Evolutionary conservation across 805 yeast species (phyloP).

Genomic region (Candida oleophila): DNA sequence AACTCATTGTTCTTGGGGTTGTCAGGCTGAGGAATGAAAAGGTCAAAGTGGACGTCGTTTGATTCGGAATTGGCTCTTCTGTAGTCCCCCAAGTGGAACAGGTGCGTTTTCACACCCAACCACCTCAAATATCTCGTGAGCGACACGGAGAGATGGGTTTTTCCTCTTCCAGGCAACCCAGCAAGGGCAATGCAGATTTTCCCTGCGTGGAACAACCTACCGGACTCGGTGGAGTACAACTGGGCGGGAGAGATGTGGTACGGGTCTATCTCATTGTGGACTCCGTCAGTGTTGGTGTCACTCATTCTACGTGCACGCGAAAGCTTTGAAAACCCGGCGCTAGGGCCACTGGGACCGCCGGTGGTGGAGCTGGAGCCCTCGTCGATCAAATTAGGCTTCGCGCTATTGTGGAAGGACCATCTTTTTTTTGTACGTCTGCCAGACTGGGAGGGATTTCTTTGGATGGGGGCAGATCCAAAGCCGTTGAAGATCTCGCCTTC

Average conservation of each 20-base stretch:
- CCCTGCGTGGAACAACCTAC: conserved; percentile 93
- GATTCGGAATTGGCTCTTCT: conserved; percentile 58
- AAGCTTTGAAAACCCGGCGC: not conserved
- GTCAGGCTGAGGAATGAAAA: conserved; percentile 57
- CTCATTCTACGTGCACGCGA: conserved; percentile 28
- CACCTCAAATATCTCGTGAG: conserved; percentile 90
- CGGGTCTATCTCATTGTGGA: conserved; percentile 62
- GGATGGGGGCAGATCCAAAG: conserved; percentile 35
- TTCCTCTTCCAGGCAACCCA: conserved; percentile 95
- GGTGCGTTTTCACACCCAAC: conserved; percentile 92
- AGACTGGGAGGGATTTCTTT: conserved; percentile 22
- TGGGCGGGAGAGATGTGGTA: conserved; percentile 86
- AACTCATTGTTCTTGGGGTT: conserved; percentile 43
- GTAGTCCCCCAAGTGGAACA: conserved; percentile 90
- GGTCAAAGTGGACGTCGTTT: conserved; percentile 60
- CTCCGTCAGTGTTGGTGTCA: conserved; percentile 51
- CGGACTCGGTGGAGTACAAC: conserved; percentile 87
- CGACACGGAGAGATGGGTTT: conserved; percentile 89
- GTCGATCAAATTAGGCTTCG: conserved; percentile 34
- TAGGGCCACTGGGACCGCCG: not conserved
- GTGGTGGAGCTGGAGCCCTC: not conserved
- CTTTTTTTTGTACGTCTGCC: conserved; percentile 38
- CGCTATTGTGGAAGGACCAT: conserved; percentile 42
- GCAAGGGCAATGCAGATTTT: conserved; percentile 83
- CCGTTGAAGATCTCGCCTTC: conserved; percentile 36